Evolutionary conservation across 2,329 filamentous ascomycete species (phyloP).

Genomic region (Gnomoniopsis sp.): DNA sequence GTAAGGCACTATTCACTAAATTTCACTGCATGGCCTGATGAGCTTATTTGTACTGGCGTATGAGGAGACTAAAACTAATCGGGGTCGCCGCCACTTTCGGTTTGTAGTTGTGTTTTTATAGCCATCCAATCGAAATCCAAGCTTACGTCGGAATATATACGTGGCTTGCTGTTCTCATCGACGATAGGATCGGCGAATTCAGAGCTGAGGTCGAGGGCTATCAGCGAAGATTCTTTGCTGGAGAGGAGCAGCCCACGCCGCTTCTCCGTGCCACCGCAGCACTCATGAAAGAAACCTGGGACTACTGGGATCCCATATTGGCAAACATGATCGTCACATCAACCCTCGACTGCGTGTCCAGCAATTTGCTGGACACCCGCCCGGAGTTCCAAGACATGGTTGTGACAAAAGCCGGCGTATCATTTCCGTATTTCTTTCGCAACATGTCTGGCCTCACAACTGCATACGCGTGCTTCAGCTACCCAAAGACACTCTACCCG

Average conservation of each 20-base stretch:
- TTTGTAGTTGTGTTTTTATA: background rate
- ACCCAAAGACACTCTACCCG: background rate
- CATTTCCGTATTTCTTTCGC: background rate
- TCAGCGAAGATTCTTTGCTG: background rate
- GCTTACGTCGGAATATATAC: conserved; percentile 1
- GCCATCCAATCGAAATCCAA: background rate
- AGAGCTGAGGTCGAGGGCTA: background rate
- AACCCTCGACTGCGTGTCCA: background rate
- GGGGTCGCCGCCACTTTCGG: background rate
- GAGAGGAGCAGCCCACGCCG: conserved; percentile 1
- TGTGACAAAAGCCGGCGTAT: background rate
- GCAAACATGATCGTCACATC: conserved; percentile 1
- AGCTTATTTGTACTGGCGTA: background rate
- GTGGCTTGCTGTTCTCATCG: background rate
- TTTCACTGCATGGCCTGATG: too few relatives aligned
- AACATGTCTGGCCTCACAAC: background rate
- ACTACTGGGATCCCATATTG: background rate
- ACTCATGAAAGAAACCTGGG: background rate
- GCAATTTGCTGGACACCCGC: background rate
- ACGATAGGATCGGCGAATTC: background rate
- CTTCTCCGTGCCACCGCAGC: background rate
- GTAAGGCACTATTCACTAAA: background rate
- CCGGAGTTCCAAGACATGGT: background rate
- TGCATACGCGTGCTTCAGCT: background rate
- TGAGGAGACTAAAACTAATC: background rate